Percentiles rank a stretch among this genome's conserved stretches.
These are phyloP conservation scores for Diplodia scrobiculata DNA, from an alignment of 2,329 filamentous ascomycete genomes.

Conservation along the genomic window DNA sequence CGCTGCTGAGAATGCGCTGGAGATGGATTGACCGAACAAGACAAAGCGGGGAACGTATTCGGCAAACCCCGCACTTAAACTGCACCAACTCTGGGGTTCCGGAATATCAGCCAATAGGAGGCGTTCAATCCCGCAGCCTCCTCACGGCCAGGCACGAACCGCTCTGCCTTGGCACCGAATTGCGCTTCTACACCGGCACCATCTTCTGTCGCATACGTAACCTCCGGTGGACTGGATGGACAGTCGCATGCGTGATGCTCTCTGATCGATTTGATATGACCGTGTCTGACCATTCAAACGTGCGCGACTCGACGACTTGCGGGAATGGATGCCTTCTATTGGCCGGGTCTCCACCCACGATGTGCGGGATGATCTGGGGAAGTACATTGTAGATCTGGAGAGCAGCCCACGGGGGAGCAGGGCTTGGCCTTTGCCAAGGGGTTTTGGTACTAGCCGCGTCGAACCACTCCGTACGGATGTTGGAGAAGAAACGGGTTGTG, in stretches of 20 bases:
- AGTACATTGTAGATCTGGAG: slow-evolving; percentile 13
- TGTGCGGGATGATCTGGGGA: slow-evolving; percentile 23
- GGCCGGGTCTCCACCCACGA: neutral
- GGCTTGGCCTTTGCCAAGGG: neutral
- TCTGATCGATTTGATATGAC: neutral
- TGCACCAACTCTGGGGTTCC: slow-evolving; percentile 3
- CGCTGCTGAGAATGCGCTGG: neutral
- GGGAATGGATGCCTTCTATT: slow-evolving; percentile 8
- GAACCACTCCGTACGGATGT: slow-evolving; percentile 2
- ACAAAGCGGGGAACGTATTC: neutral
- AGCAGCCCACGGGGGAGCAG: neutral
- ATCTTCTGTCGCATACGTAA: neutral
- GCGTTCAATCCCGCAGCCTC: neutral
- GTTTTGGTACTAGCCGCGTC: neutral
- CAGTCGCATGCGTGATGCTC: neutral
- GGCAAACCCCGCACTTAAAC: slow-evolving; percentile 1
- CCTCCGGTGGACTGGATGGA: slow-evolving; percentile 8
- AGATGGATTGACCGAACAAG: slow-evolving; percentile 1
- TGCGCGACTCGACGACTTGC: neutral
- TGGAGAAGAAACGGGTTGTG: neutral
- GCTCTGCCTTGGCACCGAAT: neutral
- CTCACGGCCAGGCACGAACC: slow-evolving; percentile 2
- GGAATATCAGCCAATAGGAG: slow-evolving; percentile 1
- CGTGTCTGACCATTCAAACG: neutral
- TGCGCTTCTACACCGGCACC: neutral